Base-by-base conservation (phyloP, 495 filamentous ascomycete genomes). In the Thozetella sp. region DNA sequence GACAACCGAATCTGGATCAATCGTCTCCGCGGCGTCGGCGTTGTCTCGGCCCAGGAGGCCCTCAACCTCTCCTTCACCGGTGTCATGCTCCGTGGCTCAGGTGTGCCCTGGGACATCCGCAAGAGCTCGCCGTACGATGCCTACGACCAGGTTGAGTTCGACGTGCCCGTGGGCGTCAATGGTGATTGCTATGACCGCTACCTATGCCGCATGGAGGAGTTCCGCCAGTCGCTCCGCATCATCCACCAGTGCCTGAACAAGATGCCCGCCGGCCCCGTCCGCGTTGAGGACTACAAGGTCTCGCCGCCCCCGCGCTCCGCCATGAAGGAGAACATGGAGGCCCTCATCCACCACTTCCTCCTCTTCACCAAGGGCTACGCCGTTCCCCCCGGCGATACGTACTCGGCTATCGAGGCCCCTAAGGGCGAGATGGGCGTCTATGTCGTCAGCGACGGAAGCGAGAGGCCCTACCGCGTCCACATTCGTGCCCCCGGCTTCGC, bases 281-380 rank as follows among this genome's bases (percentile, higher is more conserved):
- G 92, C 57, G 93, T 97, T 40, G 95, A 99, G 76, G 95, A 99
- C 78, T 99, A 97, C 84, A 99, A 99, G 84, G 87, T 99, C 73
- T 90, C 90, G n/a, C 95, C 95, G 10, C 95, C 95, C 40, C 95
- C 95, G 15, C 87, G 95, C 68, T 85, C 88, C n/a, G 96, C 95
- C 64, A 99, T 99, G 95, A 99, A 99, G 84, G 95, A 99, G 84
- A 88, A 99, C 78, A 99, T 99, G 96, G 95, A 99, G 76, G 94
- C 95, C 22, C 83, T 99, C 15, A 99, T 99, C 72, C 95, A 99
- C 77, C 95, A 99, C 82, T 99, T 99, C 84, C 79, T 99, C 52
- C 86, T 99, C 27, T 99, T 93, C 79, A 97, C 93, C 71, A 99
- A 98, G 82, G 95, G 95, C 57, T 99, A 98, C 75, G 85, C 90